Base-by-base conservation (phyloP, 768 basidiomycete genomes). In the Coprinopsis strossmayeri region DNA sequence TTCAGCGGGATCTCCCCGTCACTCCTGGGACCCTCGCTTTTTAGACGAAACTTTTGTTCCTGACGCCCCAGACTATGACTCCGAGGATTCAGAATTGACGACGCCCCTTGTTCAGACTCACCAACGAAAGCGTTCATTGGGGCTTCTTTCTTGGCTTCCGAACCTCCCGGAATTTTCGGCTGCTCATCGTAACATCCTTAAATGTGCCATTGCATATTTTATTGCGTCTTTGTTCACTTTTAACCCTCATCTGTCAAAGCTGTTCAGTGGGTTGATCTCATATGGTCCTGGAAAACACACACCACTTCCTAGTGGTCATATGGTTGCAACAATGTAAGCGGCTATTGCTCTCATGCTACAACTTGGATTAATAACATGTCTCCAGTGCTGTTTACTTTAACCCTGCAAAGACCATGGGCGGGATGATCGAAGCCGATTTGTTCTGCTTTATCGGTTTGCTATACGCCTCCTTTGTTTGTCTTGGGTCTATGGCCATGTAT, bases 151-250 rank as follows among this genome's bases (percentile, higher is more conserved):
- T 7, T 39, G 45, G 27, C 38, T 68, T 32, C 73, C n/a, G n/a
- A n/a, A n/a, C n/a, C n/a, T n/a, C n/a, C n/a, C 75, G 3, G 53
- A 64, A 11, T 54, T 84, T 28, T 66, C 82, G 2, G 54, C 75
- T 15, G 52, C 84, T 24, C 73, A 81, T 49, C 76, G 78, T 34
- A 91, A 89, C 59, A 78, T 96, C 37, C 66, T 95, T 54, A 97
- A 98, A 68, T 99, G 96, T 67, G 77, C 84, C 1, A 70, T 97
- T 15, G 88, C 94, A 0, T 99, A 99, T 65, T 81, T 91, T 55
- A 66, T 97, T 46, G 93, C 77, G 3, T 91, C 89, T 0, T 71
- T 97, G 10, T 99, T 98, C 74, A 99, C 96, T 1, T 98, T 91
- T 60, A 81, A 82, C 2, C 83, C 88, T 0, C 68, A 71, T 21